phyloP scores from a whole-genome alignment of 164 flowering plant species.

The Berberis vulgaris region DNA sequence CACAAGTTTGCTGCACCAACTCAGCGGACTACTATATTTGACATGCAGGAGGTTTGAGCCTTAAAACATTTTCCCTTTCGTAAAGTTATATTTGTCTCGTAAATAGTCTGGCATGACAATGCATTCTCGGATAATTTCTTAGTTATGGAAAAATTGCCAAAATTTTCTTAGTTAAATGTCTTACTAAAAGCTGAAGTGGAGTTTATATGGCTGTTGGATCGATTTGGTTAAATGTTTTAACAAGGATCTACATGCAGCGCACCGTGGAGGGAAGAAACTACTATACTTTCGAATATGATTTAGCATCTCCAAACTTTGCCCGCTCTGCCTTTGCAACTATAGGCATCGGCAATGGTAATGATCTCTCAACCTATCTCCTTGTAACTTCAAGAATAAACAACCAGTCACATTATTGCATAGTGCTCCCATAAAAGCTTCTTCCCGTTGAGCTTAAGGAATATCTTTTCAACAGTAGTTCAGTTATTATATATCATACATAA shows the following conservation, averaged over 20 bases:
- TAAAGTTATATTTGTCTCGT: too few species aligned
- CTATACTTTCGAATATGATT: conserved; percentile 65
- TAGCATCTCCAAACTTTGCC: conserved; percentile 53
- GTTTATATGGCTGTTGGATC: too few species aligned
- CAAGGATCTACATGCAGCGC: conserved; percentile 29
- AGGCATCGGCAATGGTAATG: conserved; percentile 69
- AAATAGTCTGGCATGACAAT: too few species aligned
- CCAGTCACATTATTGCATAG: neutral
- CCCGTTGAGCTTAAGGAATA: too few species aligned
- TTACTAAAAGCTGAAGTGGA: too few species aligned
- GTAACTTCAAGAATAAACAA: neutral
- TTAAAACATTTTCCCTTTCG: neutral
- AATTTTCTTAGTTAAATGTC: too few species aligned
- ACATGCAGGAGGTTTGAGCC: conserved; percentile 62
- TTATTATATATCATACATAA: too few species aligned
- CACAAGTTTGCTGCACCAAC: conserved; percentile 60
- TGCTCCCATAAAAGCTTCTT: too few species aligned
- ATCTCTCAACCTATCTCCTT: neutral
- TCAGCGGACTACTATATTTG: conserved; percentile 43
- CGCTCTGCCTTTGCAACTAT: conserved; percentile 64
- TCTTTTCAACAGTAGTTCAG: too few species aligned
- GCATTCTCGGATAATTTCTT: too few species aligned
- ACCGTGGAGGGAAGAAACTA: conserved; percentile 60
- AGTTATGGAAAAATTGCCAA: too few species aligned
- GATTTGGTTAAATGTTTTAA: too few species aligned